These are phyloP conservation scores for Alloteropsis semialata DNA, from an alignment of 176 grass and related monocot species.

Conservation along the genomic window DNA sequence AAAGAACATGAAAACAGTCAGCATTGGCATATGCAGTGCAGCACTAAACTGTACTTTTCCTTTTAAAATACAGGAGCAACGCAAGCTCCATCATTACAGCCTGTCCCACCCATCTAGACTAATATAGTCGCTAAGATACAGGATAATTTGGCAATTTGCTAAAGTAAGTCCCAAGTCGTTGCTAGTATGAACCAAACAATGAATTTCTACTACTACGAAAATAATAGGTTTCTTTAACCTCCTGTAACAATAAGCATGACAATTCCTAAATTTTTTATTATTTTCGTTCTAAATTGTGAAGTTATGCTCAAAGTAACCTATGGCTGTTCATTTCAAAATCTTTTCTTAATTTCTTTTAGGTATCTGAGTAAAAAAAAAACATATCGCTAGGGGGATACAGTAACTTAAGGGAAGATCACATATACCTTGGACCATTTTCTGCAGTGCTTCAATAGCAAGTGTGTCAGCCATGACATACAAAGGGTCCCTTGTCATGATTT, in stretches of 20 bases:
- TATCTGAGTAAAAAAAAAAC: background rate
- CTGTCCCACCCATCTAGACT: background rate
- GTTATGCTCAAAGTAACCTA: background rate
- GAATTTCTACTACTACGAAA: background rate
- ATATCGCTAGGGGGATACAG: background rate
- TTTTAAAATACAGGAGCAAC: background rate
- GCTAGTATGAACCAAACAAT: conserved; percentile 3
- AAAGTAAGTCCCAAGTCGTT: background rate
- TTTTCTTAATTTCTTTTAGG: background rate
- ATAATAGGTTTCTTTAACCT: background rate
- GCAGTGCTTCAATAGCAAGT: conserved; percentile 80
- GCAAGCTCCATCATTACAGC: background rate
- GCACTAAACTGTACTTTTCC: background rate
- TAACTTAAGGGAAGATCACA: background rate
- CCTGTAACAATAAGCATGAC: background rate
- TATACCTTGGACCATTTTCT: conserved; percentile 96
- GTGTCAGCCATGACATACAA: conserved; percentile 66
- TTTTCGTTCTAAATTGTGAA: conserved; percentile 6
- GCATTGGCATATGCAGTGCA: background rate
- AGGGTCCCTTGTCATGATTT: conserved; percentile 94
- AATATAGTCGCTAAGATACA: background rate
- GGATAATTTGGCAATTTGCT: background rate
- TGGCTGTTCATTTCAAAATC: background rate
- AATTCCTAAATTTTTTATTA: background rate
- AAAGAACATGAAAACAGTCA: conserved; percentile 16